Evolutionary conservation across 2,329 filamentous ascomycete species (phyloP).

Genomic region (Aspergillus melleus): DNA sequence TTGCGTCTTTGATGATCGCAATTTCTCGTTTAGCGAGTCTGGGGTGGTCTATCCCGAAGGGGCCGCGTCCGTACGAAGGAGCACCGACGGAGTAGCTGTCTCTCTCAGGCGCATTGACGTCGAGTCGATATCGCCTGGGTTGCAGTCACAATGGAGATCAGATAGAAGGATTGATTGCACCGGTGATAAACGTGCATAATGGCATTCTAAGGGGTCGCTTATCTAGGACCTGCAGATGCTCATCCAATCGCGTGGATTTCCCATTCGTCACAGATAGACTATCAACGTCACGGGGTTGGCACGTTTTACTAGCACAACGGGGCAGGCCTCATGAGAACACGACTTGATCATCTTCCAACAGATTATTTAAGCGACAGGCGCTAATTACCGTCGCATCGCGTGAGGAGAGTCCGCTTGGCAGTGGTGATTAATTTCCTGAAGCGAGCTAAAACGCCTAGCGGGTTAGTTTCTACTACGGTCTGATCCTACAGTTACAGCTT

Average conservation of each 20-base stretch:
- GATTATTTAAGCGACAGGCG: background rate
- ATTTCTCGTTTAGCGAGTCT: background rate
- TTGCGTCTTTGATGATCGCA: background rate
- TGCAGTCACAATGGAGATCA: background rate
- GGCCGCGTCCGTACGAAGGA: background rate
- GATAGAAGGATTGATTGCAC: background rate
- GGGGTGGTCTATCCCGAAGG: background rate
- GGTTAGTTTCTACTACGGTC: background rate
- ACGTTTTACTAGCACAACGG: no score
- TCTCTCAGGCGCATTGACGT: background rate
- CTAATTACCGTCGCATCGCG: background rate
- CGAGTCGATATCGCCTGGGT: background rate
- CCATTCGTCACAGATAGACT: background rate
- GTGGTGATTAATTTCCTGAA: background rate
- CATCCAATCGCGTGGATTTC: background rate
- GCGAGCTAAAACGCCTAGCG: no score
- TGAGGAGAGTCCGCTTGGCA: background rate
- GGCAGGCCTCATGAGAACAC: background rate
- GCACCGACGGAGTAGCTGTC: background rate
- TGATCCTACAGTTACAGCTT: constrained; percentile 8
- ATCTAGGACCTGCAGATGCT: background rate
- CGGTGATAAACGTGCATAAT: background rate
- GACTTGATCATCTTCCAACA: background rate
- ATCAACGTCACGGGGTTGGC: background rate
- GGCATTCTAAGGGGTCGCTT: background rate